These are phyloP conservation scores for Aspergillus sclerotioniger DNA, from an alignment of 495 filamentous ascomycete genomes.

Conservation along the genomic window DNA sequence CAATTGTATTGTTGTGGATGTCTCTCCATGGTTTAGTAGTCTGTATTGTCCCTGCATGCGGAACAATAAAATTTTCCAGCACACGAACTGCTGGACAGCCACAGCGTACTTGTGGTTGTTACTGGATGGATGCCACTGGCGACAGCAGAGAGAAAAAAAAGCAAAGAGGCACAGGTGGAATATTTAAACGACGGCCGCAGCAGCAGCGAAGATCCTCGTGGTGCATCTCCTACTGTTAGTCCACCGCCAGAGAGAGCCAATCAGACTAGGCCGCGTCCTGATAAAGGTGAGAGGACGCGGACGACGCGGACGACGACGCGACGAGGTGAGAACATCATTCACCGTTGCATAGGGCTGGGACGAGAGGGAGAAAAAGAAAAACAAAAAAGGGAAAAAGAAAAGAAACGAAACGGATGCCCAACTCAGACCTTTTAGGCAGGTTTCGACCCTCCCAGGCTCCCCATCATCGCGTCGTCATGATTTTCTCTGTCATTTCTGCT, in stretches of 20 bases:
- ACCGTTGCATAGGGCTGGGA: not conserved
- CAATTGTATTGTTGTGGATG: not conserved
- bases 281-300: slow-evolving; percentile 4
- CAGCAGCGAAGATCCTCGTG: slow-evolving; percentile 2
- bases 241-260: not conserved
- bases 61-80: not conserved
- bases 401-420: not conserved
- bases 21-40: not conserved
- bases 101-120: not conserved
- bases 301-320: not conserved
- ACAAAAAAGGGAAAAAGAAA: not conserved
- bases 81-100: not conserved
- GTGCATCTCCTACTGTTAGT: not conserved
- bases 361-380: not conserved
- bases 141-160: not conserved
- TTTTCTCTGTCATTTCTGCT: not conserved
- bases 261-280: not conserved
- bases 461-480: not conserved
- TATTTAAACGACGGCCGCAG: slow-evolving; percentile 2
- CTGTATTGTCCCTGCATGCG: not conserved
- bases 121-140: not conserved
- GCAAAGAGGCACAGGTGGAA: not conserved
- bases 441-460: not conserved
- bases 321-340: not conserved
- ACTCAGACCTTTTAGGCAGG: not conserved